Conservation (phyloP, 177 flowering plant species). For the Vitis hybrid region DNA sequence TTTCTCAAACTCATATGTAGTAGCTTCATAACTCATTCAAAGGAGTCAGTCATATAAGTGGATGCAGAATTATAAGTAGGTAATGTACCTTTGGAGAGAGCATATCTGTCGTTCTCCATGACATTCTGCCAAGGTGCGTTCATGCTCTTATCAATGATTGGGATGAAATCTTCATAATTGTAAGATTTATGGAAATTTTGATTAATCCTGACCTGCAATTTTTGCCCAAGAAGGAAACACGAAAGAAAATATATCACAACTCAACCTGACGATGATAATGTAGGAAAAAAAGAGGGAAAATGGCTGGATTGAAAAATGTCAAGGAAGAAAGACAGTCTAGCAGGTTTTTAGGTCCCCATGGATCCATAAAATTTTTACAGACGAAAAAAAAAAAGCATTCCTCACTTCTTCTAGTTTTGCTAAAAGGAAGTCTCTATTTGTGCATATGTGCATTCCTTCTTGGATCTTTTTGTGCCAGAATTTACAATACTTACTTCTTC, state of each 20-base stretch:
- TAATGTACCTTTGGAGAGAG: conserved; percentile 42
- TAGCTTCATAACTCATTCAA: no score
- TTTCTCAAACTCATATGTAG: no score
- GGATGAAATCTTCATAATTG: conserved; percentile 29
- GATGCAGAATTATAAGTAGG: conserved; percentile 2
- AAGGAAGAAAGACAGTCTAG: neutral
- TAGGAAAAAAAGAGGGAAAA: neutral
- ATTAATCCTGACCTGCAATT: conserved; percentile 17
- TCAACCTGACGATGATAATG: neutral
- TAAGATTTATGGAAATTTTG: conserved; percentile 8
- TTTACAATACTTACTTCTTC: conserved; percentile 40
- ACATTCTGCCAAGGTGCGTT: conserved; percentile 41
- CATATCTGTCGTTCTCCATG: conserved; percentile 16
- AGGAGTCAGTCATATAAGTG: neutral
- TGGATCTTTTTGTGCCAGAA: neutral
- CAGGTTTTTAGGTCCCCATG: no score
- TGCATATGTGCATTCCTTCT: no score
- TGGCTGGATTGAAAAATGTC: neutral
- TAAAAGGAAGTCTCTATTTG: no score
- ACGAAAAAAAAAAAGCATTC: no score
- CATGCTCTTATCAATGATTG: conserved; percentile 50
- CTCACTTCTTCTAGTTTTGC: no score
- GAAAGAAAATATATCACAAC: neutral
- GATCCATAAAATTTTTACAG: no score
- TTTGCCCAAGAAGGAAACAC: neutral